A percentile compares a stretch with the other conserved stretches of the same genome.
Conservation (phyloP, 2,329 filamentous ascomycete genomes). For the Botrytis squamosa region DNA sequence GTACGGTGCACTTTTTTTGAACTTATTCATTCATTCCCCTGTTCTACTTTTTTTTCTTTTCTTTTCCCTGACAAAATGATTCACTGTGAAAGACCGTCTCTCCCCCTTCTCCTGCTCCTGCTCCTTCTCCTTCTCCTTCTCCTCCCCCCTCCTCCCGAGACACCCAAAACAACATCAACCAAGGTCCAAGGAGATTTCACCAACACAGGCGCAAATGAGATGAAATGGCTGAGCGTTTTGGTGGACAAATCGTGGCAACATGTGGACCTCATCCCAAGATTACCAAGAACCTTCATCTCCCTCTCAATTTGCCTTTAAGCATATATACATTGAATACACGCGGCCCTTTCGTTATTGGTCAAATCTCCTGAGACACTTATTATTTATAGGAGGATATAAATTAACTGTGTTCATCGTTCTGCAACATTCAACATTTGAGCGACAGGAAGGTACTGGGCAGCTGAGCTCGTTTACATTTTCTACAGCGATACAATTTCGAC, state of each 20-base stretch:
- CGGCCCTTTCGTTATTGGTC: not conserved
- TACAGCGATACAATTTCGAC: not conserved
- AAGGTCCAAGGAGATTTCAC: not conserved
- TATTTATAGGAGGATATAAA: not conserved
- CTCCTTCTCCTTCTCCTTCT: not conserved
- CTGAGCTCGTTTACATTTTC: not conserved
- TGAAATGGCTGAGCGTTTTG: conserved; percentile 3
- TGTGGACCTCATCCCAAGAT: conserved; percentile 17
- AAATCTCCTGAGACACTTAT: not conserved
- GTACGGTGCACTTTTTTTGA: not conserved
- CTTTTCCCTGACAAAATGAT: not conserved
- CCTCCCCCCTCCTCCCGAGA: not conserved
- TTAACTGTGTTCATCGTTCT: not conserved
- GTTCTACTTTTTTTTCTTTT: not conserved
- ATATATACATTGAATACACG: not conserved
- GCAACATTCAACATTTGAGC: not conserved
- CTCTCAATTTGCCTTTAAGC: not conserved
- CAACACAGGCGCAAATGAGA: conserved; percentile 1
- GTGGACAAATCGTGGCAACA: conserved; percentile 4
- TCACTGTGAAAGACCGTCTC: not conserved
- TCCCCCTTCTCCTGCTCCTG: not conserved
- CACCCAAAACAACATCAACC: not conserved
- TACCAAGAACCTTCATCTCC: conserved; percentile 11
- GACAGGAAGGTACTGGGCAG: not conserved
- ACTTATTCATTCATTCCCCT: not conserved